phyloP scores from a whole-genome alignment of 129 eudicot species.

The Scalesia atractyloides region DNA sequence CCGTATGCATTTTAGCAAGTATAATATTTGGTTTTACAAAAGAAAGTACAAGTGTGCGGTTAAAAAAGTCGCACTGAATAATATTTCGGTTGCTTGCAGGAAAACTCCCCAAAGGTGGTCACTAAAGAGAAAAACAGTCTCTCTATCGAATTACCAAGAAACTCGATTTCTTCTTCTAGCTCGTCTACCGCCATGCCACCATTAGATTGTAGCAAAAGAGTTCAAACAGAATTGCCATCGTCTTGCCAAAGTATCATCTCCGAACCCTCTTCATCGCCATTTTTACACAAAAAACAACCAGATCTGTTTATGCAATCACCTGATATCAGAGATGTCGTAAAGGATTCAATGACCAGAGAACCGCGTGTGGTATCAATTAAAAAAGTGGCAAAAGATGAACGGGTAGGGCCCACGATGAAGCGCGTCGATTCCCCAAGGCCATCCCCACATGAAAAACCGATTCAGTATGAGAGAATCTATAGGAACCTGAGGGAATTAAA shows the following conservation, averaged over 20 bases:
- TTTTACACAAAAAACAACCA: constrained; percentile 31
- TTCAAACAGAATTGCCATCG: constrained; percentile 45
- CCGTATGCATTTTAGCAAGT: constrained; percentile 10
- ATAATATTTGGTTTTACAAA: not conserved
- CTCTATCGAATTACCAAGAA: constrained; percentile 60
- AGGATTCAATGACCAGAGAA: constrained; percentile 69
- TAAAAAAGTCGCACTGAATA: not conserved
- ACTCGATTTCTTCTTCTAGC: constrained; percentile 64
- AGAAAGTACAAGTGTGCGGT: not conserved
- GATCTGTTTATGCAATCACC: constrained; percentile 37
- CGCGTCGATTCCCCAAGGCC: constrained; percentile 90
- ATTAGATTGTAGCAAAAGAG: constrained; percentile 36
- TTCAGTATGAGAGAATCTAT: constrained; percentile 41
- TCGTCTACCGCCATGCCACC: constrained; percentile 61
- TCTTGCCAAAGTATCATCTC: constrained; percentile 36
- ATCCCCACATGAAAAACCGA: constrained; percentile 35
- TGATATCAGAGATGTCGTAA: constrained; percentile 68
- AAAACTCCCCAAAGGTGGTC: constrained; percentile 29
- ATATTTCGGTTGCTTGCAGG: constrained; percentile 42
- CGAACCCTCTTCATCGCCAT: constrained; percentile 47
- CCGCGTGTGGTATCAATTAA: constrained; percentile 52
- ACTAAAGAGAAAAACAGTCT: constrained; percentile 45
- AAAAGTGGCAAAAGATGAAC: constrained; percentile 46
- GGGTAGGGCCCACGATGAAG: constrained; percentile 46
- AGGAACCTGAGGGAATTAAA: constrained; percentile 35